Base-by-base conservation (phyloP, 2,329 filamentous ascomycete species). In the Penicillium decumbens region DNA sequence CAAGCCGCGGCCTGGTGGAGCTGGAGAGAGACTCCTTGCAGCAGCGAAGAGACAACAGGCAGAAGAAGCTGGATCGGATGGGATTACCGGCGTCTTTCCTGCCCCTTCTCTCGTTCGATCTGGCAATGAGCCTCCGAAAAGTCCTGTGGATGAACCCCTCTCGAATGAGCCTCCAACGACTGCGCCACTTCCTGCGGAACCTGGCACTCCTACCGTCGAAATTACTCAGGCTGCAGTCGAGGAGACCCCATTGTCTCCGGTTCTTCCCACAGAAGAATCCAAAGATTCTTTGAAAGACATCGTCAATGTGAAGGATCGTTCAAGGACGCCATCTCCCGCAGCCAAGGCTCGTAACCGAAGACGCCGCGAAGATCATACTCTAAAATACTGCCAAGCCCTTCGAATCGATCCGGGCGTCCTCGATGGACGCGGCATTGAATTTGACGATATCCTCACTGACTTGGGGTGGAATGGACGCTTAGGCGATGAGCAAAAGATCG, bases 391-490 rank as follows among this genome's bases (percentile, higher is more conserved):
- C 15, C 80, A 85, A 39, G 81, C 81, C 9, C 77, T 96, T 33
- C 89, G 88, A 7, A 80, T 96, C 41, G 88, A 95, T 62, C 80
- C 87, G 0, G 77, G 74, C 13, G 70, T 95, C n/a, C 74, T 96
- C 45, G 87, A 89, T 62, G 85, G 83, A 43, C 81, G 84, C 54
- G 88, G 88, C 6, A 77, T 84, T 5, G 89, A 95, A 46, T 92
- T 96, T 61, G 85, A 92, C 49, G 81, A 84, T 54, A 84, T 89
- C 71, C 77, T 96, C 29, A 85, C 89, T 56, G 89, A 95, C 65
- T 88, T 95, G 66, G 90, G 90, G 29, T 96, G 90, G 89, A 84
- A 89, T 20, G 88, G 87, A 41, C 83, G 85, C 42, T 80, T 88
- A 56, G 84, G 89, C 68, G 83, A 88, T 45, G 77, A 83, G 40